Evolutionary conservation across 768 basidiomycete species (phyloP), one percentile per base, ranked within the genome.

Genomic region (Boletus pseudo-olivaceus): DNA sequence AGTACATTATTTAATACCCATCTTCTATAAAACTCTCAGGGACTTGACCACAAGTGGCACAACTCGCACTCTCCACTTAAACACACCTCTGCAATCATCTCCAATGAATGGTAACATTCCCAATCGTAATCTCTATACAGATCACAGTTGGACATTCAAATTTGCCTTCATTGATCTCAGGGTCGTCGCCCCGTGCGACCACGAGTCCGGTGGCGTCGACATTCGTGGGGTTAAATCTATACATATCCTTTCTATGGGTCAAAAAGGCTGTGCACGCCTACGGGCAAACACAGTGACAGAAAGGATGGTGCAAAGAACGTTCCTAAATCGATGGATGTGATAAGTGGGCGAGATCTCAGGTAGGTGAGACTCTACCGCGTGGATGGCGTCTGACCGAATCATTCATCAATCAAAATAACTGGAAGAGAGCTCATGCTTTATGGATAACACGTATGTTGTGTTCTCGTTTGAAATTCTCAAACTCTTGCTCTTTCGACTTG

Each of bases 401-500:
- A 49, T 34, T 34, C 46, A 48, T 47, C 42, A 34, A 50, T 51
- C 49, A 39, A 44, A 23, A 20, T 34, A 51, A 39, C 60, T 41
- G 10, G 62, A 49, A 3, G 42, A 39, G 32, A 40, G 8, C 37
- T 64, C 54, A 72, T 54, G 67, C 47, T 57, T 62, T 72, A 35
- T 67, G 58, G 23, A 83, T 80, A 17, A 84, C 80, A 32, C 88
- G 83, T 60, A 91, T 87, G 57, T 82, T 83, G 67, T 90, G 84
- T 51, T 92, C 87, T 62, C 75, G 77, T 68, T 89, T 90, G 75
- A 93, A 90, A 27, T 73, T 70, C 62, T 91, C 87, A 58, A 93
- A 86, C 54, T 92, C 91, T 56, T 83, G 79, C 63, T 93, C 95
- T 71, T 90, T 94, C 48, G 79, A 74, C 73, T 91, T 93, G 77